These are phyloP conservation scores for Camelina hispida DNA, from an alignment of 345 rosid genomes.

Conservation along the genomic window DNA sequence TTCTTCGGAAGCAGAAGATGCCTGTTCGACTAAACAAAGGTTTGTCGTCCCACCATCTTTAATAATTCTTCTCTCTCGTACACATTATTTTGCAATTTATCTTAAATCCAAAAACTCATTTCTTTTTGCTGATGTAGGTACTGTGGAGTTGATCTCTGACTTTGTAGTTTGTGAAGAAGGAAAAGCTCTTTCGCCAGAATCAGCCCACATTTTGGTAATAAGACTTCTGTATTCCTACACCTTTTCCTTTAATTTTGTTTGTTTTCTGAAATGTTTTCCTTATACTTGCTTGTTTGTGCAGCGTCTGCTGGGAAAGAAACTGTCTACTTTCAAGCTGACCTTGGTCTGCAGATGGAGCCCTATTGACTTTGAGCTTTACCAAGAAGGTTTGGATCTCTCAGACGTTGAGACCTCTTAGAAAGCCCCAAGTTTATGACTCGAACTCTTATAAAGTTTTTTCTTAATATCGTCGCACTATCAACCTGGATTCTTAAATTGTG, in stretches of 20 bases:
- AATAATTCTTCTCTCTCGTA: not conserved
- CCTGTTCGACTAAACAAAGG: constrained; percentile 97
- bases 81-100: not conserved
- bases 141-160: constrained; percentile 82
- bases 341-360: constrained; percentile 83
- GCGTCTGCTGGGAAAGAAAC: constrained; percentile 87
- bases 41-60: constrained; percentile 30
- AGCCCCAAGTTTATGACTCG: constrained; percentile 34
- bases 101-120: not conserved
- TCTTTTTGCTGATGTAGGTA: constrained; percentile 56
- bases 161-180: constrained; percentile 95
- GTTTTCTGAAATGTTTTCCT: constrained; percentile 3
- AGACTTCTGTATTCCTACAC: not conserved
- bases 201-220: constrained; percentile 85
- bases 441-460: constrained; percentile 1
- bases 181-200: constrained; percentile 86
- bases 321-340: constrained; percentile 88
- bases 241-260: not conserved
- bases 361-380: constrained; percentile 73
- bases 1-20: constrained; percentile 89
- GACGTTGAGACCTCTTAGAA: constrained; percentile 79
- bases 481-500: constrained; percentile 9
- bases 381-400: constrained; percentile 73
- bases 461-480: not conserved
- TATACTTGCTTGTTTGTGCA: constrained; percentile 45